Conservation (phyloP, 2,329 filamentous ascomycete genomes). For the Arthrobotrys sinensis region DNA sequence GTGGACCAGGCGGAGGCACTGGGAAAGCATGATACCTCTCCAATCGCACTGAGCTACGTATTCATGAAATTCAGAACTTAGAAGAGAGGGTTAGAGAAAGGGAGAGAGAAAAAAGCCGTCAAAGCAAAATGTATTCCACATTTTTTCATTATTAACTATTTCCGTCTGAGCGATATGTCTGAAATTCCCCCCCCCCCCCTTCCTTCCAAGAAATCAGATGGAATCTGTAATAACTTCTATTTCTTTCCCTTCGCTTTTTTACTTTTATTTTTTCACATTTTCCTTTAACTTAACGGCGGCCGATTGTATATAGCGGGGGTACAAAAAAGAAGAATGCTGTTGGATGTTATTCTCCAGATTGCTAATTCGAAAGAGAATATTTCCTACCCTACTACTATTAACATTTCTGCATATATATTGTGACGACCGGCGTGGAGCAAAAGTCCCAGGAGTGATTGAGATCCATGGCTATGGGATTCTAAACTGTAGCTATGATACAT, state of each 20-base stretch:
- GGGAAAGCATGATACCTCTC: conserved; percentile 14
- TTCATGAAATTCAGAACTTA: not conserved
- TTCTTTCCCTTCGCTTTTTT: not conserved
- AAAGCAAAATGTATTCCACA: conserved; percentile 10
- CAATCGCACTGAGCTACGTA: not conserved
- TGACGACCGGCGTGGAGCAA: too few relatives aligned
- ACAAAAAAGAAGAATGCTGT: conserved; percentile 3
- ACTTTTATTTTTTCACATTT: not conserved
- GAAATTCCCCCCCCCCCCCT: not conserved
- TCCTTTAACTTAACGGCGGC: conserved; percentile 16
- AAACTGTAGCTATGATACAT: conserved; percentile 2
- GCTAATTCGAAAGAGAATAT: not conserved
- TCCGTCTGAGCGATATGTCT: conserved; percentile 8
- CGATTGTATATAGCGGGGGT: conserved; percentile 43
- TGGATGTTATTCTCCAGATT: not conserved
- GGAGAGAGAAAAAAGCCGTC: conserved; percentile 4
- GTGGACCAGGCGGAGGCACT: conserved; percentile 23
- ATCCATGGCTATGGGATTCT: conserved; percentile 3
- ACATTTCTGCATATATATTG: too few relatives aligned
- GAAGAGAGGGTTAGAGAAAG: not conserved
- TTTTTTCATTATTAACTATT: not conserved
- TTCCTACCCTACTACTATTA: not conserved
- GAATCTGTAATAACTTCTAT: conserved; percentile 26
- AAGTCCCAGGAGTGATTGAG: too few relatives aligned
- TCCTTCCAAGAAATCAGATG: conserved; percentile 16